A percentile compares a stretch with the other conserved stretches of the same genome.
Evolutionary conservation across 441 rosid genomes (phyloP).

Genomic region (Erysimum cheiri): DNA sequence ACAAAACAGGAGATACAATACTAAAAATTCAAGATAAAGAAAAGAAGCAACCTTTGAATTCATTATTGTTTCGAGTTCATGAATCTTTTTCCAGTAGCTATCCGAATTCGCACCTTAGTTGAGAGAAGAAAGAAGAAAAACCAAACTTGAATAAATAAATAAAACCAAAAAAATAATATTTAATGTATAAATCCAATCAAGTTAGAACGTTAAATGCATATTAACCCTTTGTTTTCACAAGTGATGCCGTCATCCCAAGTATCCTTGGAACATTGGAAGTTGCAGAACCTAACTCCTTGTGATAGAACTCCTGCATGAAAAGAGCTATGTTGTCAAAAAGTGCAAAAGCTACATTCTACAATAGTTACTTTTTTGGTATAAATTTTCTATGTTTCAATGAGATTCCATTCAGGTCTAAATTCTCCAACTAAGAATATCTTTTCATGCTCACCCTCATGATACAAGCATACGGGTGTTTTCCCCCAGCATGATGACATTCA

Average conservation of each 20-base stretch:
- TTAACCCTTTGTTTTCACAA: conserved; percentile 77
- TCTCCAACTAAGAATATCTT: conserved; percentile 12
- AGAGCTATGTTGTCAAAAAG: conserved; percentile 13
- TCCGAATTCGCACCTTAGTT: conserved; percentile 51
- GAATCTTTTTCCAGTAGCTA: conserved; percentile 61
- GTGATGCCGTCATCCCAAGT: conserved; percentile 97
- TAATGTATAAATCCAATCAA: conserved; percentile 7
- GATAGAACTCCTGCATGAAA: conserved; percentile 82
- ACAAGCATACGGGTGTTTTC: conserved; percentile 77
- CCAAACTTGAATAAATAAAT: conserved; percentile 14
- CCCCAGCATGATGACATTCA: conserved; percentile 92
- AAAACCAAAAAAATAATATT: background rate
- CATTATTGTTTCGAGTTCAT: conserved; percentile 75
- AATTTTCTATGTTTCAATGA: conserved; percentile 6
- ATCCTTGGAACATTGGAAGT: conserved; percentile 69
- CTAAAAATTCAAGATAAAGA: conserved; percentile 29
- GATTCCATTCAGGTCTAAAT: background rate
- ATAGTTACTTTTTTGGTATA: background rate
- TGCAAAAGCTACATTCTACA: background rate
- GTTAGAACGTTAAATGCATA: conserved; percentile 8
- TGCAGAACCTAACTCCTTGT: conserved; percentile 48
- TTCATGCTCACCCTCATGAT: conserved; percentile 73
- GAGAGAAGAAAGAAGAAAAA: conserved; percentile 17
- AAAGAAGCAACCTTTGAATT: conserved; percentile 73
- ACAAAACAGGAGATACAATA: conserved; percentile 19